These are phyloP conservation scores for Gynochthodes officinalis DNA, from an alignment of 257 asterid species.

Conservation along the genomic window DNA sequence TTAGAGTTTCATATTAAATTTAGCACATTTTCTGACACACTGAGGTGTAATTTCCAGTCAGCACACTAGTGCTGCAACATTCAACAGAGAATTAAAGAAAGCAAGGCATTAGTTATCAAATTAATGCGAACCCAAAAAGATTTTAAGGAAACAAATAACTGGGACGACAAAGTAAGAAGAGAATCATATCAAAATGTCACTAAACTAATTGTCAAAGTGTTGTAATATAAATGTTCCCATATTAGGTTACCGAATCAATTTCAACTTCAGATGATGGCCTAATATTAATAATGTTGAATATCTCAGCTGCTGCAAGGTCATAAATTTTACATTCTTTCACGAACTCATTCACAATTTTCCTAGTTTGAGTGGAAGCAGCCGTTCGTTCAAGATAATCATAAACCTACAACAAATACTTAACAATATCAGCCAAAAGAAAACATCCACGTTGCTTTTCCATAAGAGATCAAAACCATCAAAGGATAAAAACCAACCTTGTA, in stretches of 20 bases:
- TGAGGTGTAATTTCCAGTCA: not conserved
- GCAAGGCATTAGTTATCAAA: not conserved
- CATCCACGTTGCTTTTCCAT: not conserved
- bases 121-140: not conserved
- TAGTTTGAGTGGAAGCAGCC: constrained; percentile 60
- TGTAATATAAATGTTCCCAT: not conserved
- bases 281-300: constrained; percentile 57
- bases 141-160: not conserved
- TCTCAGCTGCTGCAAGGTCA: constrained; percentile 67
- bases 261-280: constrained; percentile 57
- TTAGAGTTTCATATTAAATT: not conserved
- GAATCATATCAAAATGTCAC: not conserved
- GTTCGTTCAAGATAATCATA: constrained; percentile 67
- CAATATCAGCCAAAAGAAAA: not conserved
- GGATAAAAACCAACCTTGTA: constrained; percentile 60
- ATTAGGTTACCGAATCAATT: constrained; percentile 56
- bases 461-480: too few relatives aligned
- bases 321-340: constrained; percentile 43
- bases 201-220: constrained; percentile 3
- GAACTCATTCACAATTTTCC: constrained; percentile 38
- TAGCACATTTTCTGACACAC: not conserved
- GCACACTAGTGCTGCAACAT: not conserved
- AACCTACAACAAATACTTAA: constrained; percentile 38
- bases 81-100: not conserved
- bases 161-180: not conserved